Evolutionary conservation across 129 eudicot genomes (phyloP).

Genomic region (Tanacetum coccineum): DNA sequence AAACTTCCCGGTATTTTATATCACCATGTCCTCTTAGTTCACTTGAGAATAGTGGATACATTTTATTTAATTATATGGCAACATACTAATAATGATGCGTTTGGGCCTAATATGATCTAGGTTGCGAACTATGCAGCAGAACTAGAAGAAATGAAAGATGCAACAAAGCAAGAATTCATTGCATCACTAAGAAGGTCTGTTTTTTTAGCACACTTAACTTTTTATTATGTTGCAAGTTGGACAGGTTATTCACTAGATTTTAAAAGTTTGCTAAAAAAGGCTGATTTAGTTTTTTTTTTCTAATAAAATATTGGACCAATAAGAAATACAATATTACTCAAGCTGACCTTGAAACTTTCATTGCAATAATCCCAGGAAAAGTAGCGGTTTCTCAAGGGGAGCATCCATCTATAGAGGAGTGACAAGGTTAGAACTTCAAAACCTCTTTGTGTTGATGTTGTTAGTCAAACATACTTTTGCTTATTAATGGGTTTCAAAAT

Average conservation of each 20-base stretch:
- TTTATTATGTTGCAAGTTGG: background rate
- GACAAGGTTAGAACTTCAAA: conserved; percentile 49
- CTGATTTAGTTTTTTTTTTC: too few relatives aligned
- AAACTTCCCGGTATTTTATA: conserved; percentile 67
- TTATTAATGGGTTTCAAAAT: background rate
- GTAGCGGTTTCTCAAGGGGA: conserved; percentile 92
- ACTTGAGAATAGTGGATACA: background rate
- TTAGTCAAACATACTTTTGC: background rate
- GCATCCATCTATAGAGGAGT: conserved; percentile 89
- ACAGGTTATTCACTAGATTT: background rate
- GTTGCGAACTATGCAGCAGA: conserved; percentile 59
- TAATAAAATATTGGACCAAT: background rate
- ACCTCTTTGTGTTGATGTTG: background rate
- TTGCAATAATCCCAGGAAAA: conserved; percentile 43
- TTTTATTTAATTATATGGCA: background rate
- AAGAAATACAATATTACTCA: background rate
- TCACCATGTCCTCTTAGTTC: background rate
- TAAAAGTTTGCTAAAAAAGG: background rate
- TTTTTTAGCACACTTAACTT: background rate
- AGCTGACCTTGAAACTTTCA: background rate
- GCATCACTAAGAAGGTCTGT: conserved; percentile 81
- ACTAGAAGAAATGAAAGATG: conserved; percentile 70
- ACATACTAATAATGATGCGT: background rate
- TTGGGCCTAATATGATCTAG: conserved; percentile 25
- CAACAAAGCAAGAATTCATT: conserved; percentile 76